Percentiles rank a stretch among this genome's conserved stretches.
Conservation (phyloP, 2,329 filamentous ascomycete species). For the Penicillium corylophilum region DNA sequence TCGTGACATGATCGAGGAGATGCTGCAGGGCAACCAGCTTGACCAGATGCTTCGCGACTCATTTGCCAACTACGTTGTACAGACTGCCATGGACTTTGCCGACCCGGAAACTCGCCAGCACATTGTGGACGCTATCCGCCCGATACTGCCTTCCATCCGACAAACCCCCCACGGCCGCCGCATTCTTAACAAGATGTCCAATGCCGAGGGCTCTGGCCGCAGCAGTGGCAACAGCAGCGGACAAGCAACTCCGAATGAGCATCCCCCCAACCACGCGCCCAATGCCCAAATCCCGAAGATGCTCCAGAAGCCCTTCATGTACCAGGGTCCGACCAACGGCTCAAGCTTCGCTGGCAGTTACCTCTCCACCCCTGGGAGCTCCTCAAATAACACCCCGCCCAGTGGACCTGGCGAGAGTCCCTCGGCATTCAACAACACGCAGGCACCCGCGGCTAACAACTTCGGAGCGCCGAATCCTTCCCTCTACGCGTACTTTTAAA, state of each 20-base stretch:
- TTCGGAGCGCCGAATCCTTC: constrained; percentile 31
- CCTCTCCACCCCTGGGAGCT: constrained; percentile 20
- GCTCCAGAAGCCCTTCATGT: constrained; percentile 29
- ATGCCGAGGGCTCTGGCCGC: constrained; percentile 49
- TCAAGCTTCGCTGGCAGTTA: constrained; percentile 26
- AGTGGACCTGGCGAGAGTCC: constrained; percentile 27
- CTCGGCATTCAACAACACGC: constrained; percentile 29
- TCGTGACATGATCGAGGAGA: constrained; percentile 80
- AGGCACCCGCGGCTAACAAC: constrained; percentile 29
- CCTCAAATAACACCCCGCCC: constrained; percentile 5
- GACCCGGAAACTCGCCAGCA: constrained; percentile 70
- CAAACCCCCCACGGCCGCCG: constrained; percentile 92
- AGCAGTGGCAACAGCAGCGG: constrained; percentile 40
- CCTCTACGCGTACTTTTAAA: constrained; percentile 36
- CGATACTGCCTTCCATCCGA: constrained; percentile 79
- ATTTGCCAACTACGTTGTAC: constrained; percentile 96
- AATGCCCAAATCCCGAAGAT: constrained; percentile 36
- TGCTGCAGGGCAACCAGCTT: constrained; percentile 71
- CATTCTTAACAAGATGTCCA: constrained; percentile 81
- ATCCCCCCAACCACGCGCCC: constrained; percentile 32
- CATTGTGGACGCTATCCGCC: constrained; percentile 81
- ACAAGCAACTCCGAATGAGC: constrained; percentile 41
- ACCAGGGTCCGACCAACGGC: constrained; percentile 13
- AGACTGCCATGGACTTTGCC: constrained; percentile 87
- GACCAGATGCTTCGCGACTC: constrained; percentile 87